Evolutionary conservation across 2,329 filamentous ascomycete genomes (phyloP), one percentile per base, ranked within the genome.

Genomic region (Berkeleyomyces rouxiae): DNA sequence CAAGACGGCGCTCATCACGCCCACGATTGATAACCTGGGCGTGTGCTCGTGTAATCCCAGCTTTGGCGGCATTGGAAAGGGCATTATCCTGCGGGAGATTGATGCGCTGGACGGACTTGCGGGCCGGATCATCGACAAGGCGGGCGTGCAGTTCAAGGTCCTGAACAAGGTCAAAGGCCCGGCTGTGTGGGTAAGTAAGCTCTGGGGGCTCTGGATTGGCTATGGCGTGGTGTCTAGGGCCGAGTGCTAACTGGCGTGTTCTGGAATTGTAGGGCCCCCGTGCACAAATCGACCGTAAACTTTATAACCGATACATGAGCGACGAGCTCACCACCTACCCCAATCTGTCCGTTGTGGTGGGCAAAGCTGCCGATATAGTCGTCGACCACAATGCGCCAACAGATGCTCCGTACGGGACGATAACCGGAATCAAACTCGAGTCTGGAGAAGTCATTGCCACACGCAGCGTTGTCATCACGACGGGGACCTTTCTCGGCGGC

Each of bases 31-130:
- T 64, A 96, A 96, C 68, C 84, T 97, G 23, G 92, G 92, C 62
- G 89, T 93, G 39, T 97, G 92, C 75, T 96, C 91, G 43, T 97
- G 92, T 76, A 97, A 97, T 72, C 92, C 92, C 1, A 95, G 90
- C 67, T 95, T 99, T 70, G 93, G 93, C 46, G 93, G 93, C n/a
- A 97, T 99, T 68, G 93, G 93, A 53, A 99, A 99, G 72, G 93
- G 93, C 13, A 97, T 89, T 7, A 96, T 99, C 77, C 78, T 99
- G 59, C 85, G 92, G 49, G 93, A 99, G 74, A 86, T 99, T 40
- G 93, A 99, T 75, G 93, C 93, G 0, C 78, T 99, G 65, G 93
- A 97, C 70, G 93, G 93, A 0, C 77, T 99, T 23, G 86, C 90
- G 0, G 91, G 90, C 0, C 82, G 89, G 43, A 86, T 96, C 31